A percentile compares a stretch with the other conserved stretches of the same genome.
phyloP scores from a whole-genome alignment of 2,329 filamentous ascomycete species.

The Aspergillus aculeatinus region DNA sequence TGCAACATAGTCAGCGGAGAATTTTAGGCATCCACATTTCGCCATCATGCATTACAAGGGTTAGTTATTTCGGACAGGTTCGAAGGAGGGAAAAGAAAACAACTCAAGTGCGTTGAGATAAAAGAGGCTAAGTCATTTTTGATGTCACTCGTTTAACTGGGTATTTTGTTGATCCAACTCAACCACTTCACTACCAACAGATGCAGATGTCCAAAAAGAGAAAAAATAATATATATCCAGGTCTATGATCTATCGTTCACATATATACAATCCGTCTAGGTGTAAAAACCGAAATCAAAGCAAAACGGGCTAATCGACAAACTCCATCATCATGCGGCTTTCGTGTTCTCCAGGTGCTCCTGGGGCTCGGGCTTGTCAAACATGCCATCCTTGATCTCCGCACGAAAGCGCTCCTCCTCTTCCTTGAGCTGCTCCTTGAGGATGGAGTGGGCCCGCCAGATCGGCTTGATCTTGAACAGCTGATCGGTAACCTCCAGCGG shows the following conservation, averaged over 20 bases:
- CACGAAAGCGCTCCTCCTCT: slow-evolving; percentile 38
- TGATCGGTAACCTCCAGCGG: slow-evolving; percentile 65
- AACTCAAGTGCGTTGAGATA: no score
- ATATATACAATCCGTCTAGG: not conserved
- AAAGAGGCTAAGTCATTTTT: no score
- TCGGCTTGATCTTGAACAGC: slow-evolving; percentile 52
- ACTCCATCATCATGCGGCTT: not conserved
- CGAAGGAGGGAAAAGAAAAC: not conserved
- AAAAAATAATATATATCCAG: not conserved
- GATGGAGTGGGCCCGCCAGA: slow-evolving; percentile 35
- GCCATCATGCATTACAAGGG: not conserved
- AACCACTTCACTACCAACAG: not conserved
- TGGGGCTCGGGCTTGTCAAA: slow-evolving; percentile 17
- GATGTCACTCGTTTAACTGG: no score
- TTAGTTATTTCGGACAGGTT: not conserved
- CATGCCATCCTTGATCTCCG: slow-evolving; percentile 27
- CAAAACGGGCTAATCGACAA: not conserved
- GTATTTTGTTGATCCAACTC: not conserved
- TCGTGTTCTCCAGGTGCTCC: slow-evolving; percentile 47
- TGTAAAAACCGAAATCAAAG: not conserved
- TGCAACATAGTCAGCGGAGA: not conserved
- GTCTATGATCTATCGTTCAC: not conserved
- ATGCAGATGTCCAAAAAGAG: not conserved
- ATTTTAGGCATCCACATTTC: not conserved
- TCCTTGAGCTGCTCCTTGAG: slow-evolving; percentile 31